Percentiles rank a stretch among this genome's conserved stretches.
Conservation (phyloP, 805 yeast species). For the Ogataea wickerhamii region DNA sequence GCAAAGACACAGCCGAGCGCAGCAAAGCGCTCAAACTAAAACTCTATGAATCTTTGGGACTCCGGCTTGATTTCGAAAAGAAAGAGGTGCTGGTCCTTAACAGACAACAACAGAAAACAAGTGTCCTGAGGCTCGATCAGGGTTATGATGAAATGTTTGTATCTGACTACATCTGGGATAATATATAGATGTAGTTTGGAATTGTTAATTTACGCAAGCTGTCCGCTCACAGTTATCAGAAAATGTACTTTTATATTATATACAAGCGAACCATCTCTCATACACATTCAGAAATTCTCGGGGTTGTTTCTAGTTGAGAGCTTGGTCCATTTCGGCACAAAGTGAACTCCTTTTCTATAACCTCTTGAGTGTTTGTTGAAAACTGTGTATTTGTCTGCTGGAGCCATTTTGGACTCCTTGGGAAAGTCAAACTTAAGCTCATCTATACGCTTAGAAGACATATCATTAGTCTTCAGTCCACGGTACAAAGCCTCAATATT, state of each 20-base stretch:
- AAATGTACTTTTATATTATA: too few species aligned
- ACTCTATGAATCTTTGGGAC: conserved; percentile 58
- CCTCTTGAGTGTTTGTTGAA: conserved; percentile 70
- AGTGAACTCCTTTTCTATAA: conserved; percentile 85
- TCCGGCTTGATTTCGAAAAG: conserved; percentile 41
- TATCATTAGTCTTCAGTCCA: conserved; percentile 39
- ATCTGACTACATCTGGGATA: conserved; percentile 78
- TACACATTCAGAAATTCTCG: conserved; percentile 47
- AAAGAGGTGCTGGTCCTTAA: conserved; percentile 48
- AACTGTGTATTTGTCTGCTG: conserved; percentile 83
- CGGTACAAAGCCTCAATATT: conserved; percentile 64
- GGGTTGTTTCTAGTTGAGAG: conserved; percentile 78
- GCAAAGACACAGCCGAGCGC: conserved; percentile 28
- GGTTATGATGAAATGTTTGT: conserved; percentile 65
- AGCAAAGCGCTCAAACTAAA: conserved; percentile 52
- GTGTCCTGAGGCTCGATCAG: conserved; percentile 46
- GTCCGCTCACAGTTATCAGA: too few species aligned
- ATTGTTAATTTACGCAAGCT: background rate
- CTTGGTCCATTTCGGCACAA: conserved; percentile 91
- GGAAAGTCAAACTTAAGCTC: conserved; percentile 54
- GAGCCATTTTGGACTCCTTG: conserved; percentile 72
- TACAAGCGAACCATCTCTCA: background rate
- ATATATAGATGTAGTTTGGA: conserved; percentile 34
- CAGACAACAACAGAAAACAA: conserved; percentile 42
- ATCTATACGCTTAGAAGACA: conserved; percentile 33